Evolutionary conservation across 2,329 filamentous ascomycete species (phyloP).

Genomic region (Bipolaris cookei): DNA sequence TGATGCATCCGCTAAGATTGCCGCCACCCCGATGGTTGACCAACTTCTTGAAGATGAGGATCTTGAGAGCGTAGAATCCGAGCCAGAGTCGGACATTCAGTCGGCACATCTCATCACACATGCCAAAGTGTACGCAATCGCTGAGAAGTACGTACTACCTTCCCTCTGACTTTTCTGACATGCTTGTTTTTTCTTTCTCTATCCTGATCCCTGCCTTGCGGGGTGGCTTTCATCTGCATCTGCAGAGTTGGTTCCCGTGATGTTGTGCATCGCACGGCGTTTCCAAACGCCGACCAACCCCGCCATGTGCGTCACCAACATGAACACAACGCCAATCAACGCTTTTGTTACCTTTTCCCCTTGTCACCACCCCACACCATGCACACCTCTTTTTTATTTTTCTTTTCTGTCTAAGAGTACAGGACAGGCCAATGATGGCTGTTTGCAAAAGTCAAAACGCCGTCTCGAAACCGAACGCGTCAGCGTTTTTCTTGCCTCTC

Average conservation of each 20-base stretch:
- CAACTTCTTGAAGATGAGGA: conserved; percentile 44
- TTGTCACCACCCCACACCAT: conserved; percentile 14
- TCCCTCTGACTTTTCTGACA: conserved; percentile 8
- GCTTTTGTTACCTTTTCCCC: conserved; percentile 13
- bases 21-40: conserved; percentile 42
- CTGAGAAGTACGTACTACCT: conserved; percentile 53
- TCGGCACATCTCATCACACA: conserved; percentile 54
- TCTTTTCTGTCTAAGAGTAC: conserved; percentile 12
- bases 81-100: conserved; percentile 48
- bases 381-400: conserved; percentile 8
- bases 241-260: conserved; percentile 15
- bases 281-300: conserved; percentile 35
- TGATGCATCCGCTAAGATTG: conserved; percentile 36
- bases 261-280: conserved; percentile 31
- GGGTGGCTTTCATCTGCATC: conserved; percentile 17
- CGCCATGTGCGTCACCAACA: conserved; percentile 39
- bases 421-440: conserved; percentile 27
- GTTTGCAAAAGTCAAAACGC: conserved; percentile 14
- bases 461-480: conserved; percentile 28
- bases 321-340: conserved; percentile 34
- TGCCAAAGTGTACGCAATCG: conserved; percentile 57
- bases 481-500: conserved; percentile 21
- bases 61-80: conserved; percentile 33
- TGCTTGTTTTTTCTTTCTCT: conserved; percentile 12
- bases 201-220: conserved; percentile 22